These are phyloP conservation scores for Cyberlindnera saturnus DNA, from an alignment of 805 yeast genomes.

Conservation along the genomic window DNA sequence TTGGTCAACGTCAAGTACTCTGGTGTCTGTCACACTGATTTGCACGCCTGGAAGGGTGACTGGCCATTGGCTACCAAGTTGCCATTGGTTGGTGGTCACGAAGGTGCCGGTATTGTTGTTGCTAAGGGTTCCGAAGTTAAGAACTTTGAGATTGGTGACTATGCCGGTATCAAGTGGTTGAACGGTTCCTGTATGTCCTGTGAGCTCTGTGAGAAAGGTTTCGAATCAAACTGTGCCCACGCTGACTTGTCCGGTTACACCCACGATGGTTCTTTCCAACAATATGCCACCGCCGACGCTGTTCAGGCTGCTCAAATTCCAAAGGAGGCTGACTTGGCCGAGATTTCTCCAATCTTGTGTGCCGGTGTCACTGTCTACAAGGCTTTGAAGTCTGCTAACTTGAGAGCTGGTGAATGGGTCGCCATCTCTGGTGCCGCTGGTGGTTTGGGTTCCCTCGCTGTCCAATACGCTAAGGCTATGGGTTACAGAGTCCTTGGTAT, in stretches of 20 bases:
- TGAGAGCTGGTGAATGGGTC: slow-evolving; percentile 67
- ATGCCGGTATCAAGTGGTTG: slow-evolving; percentile 67
- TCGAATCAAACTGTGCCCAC: slow-evolving; percentile 61
- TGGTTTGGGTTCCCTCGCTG: slow-evolving; percentile 73
- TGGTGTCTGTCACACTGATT: slow-evolving; percentile 71
- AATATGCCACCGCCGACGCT: slow-evolving; percentile 62
- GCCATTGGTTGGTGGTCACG: slow-evolving; percentile 70
- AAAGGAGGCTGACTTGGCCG: slow-evolving; percentile 51
- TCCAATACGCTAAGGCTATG: slow-evolving; percentile 75
- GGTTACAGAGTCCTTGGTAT: slow-evolving; percentile 68
- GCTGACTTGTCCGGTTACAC: slow-evolving; percentile 62
- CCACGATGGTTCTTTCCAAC: slow-evolving; percentile 47
- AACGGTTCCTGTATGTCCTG: slow-evolving; percentile 64
- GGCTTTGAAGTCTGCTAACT: slow-evolving; percentile 55
- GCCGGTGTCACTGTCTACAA: slow-evolving; percentile 55
- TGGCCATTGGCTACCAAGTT: slow-evolving; percentile 46
- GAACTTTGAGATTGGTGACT: slow-evolving; percentile 60
- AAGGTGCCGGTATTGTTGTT: slow-evolving; percentile 70
- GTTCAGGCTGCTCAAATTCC: slow-evolving; percentile 61
- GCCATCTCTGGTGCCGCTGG: slow-evolving; percentile 78
- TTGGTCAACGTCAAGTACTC: slow-evolving; percentile 64
- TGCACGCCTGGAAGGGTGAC: slow-evolving; percentile 48
- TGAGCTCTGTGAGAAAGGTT: slow-evolving; percentile 54
- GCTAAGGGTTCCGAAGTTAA: slow-evolving; percentile 55
- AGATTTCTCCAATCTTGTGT: slow-evolving; percentile 44